Percentiles rank a stretch among this genome's conserved stretches.
Evolutionary conservation across 176 grass and related monocot genomes (phyloP).

Genomic region (Raddia guianensis): DNA sequence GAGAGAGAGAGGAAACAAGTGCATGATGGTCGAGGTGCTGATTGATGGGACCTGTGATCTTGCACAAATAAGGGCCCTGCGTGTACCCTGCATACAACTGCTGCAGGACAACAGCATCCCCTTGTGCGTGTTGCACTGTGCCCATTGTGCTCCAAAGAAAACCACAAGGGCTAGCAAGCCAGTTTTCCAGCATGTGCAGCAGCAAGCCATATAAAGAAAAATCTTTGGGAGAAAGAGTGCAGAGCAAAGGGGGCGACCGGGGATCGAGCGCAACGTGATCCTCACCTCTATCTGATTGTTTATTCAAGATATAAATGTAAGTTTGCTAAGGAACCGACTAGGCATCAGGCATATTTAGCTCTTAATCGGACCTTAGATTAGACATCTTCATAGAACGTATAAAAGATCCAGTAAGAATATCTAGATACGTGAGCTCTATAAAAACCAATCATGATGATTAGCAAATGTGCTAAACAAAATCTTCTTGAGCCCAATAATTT

Average conservation of each 20-base stretch:
- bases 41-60: slow-evolving; percentile 49
- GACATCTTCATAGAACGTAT: no score
- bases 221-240: not conserved
- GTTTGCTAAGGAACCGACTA: no score
- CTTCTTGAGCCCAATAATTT: no score
- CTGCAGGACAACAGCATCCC: slow-evolving; percentile 24
- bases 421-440: no score
- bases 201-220: not conserved
- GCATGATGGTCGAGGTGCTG: not conserved
- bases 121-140: slow-evolving; percentile 1
- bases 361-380: no score
- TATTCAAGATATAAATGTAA: no score
- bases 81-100: not conserved
- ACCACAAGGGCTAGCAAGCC: not conserved
- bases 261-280: not conserved
- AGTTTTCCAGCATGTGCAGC: not conserved
- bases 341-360: no score
- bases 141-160: not conserved
- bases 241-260: not conserved
- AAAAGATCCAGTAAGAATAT: no score
- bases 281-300: not conserved
- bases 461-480: no score
- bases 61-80: slow-evolving; percentile 28
- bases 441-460: no score
- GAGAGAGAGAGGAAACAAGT: not conserved